Conservation (phyloP, 306 rosid species). For the Luffa acutangula region DNA sequence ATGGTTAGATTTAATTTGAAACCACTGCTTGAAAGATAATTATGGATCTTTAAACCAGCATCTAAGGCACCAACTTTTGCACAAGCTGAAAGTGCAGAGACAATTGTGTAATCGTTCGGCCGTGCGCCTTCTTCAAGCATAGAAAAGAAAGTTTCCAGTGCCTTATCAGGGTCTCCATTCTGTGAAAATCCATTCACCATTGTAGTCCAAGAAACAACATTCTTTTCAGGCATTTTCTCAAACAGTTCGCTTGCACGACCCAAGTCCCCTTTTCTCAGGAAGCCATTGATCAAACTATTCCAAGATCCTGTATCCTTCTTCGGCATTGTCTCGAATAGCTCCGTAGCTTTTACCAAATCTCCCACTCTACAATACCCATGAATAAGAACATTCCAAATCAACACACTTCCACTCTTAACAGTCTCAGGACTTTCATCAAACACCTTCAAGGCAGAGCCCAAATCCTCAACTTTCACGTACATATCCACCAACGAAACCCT, state of each 20-base stretch:
- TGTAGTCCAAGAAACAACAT: slow-evolving; percentile 24
- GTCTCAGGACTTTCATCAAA: slow-evolving; percentile 18
- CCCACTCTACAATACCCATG: slow-evolving; percentile 16
- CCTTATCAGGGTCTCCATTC: slow-evolving; percentile 19
- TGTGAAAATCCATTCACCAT: slow-evolving; percentile 20
- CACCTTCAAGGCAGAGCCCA: slow-evolving; percentile 14
- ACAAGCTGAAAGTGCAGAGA: slow-evolving; percentile 22
- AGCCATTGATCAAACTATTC: slow-evolving; percentile 19
- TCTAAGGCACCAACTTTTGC: slow-evolving; percentile 18
- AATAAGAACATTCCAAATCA: slow-evolving; percentile 18
- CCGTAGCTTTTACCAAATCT: slow-evolving; percentile 8
- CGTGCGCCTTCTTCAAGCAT: slow-evolving; percentile 17
- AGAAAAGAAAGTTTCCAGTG: slow-evolving; percentile 7
- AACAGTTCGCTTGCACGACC: slow-evolving; percentile 11
- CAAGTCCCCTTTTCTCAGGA: slow-evolving; percentile 12
- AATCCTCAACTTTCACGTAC: slow-evolving; percentile 15
- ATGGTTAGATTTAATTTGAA: slow-evolving; percentile 8
- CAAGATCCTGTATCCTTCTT: slow-evolving; percentile 14
- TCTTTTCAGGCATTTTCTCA: slow-evolving; percentile 7
- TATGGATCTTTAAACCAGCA: slow-evolving; percentile 16
- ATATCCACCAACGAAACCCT: slow-evolving; percentile 19
- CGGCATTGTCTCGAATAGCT: slow-evolving; percentile 17
- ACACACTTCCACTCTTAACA: slow-evolving; percentile 6
- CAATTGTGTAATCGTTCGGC: slow-evolving; percentile 18
- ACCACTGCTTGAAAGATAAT: slow-evolving; percentile 6